phyloP scores from a whole-genome alignment of 352 stramenopile species.

The Phytophthora colocasiae region DNA sequence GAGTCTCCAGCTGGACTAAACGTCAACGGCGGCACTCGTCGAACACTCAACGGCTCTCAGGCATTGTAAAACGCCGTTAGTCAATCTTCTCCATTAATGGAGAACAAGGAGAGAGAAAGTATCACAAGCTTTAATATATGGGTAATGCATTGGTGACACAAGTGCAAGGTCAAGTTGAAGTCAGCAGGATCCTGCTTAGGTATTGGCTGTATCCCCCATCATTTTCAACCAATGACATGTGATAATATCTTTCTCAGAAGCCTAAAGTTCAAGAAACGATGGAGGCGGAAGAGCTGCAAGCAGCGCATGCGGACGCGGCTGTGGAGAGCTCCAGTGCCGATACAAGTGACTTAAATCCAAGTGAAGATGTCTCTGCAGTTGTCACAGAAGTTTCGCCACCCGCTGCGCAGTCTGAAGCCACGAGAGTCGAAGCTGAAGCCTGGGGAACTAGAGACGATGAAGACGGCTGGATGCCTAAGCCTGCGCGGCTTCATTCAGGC shows the following conservation, averaged over 20 bases:
- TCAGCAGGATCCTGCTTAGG: not conserved
- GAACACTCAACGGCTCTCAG: conserved; percentile 46
- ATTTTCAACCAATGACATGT: conserved; percentile 22
- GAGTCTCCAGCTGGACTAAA: conserved; percentile 63
- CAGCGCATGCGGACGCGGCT: conserved; percentile 3
- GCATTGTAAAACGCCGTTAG: conserved; percentile 27
- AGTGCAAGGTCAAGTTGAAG: conserved; percentile 15
- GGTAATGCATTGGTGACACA: conserved; percentile 19
- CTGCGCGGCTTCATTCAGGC: conserved; percentile 78
- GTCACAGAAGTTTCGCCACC: conserved; percentile 1
- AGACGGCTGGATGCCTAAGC: conserved; percentile 88
- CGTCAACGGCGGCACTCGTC: conserved; percentile 34
- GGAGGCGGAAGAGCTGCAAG: conserved; percentile 23
- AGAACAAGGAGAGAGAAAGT: conserved; percentile 18
- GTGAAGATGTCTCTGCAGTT: not conserved
- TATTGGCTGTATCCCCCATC: conserved; percentile 17
- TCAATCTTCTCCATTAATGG: not conserved
- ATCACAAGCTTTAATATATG: conserved; percentile 34
- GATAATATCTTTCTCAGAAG: conserved; percentile 21
- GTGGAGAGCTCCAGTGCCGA: conserved; percentile 13
- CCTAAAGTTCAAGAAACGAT: conserved; percentile 11
- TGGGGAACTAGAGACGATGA: conserved; percentile 45
- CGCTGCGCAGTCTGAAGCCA: conserved; percentile 4
- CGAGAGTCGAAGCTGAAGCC: conserved; percentile 17
- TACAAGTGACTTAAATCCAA: not conserved